Conservation (phyloP, 768 basidiomycete species). For the Dioszegia aurantiaca region DNA sequence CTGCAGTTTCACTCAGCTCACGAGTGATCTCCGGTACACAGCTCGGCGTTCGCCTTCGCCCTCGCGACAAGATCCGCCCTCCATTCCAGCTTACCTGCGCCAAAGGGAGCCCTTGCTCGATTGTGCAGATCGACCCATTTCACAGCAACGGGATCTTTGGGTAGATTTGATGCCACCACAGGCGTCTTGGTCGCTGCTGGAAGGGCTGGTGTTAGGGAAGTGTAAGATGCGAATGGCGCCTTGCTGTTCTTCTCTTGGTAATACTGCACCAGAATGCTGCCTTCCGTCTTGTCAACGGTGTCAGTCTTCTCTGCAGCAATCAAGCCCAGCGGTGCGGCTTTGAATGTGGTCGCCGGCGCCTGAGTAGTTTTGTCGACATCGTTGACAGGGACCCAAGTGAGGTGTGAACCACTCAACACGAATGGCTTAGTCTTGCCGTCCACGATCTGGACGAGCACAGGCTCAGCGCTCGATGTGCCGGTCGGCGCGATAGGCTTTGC, state of each 20-base stretch:
- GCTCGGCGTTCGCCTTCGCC: conserved; percentile 19
- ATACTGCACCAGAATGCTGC: conserved; percentile 5
- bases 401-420: not conserved
- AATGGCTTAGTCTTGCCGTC: not conserved
- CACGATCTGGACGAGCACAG: not conserved
- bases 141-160: not conserved
- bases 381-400: not conserved
- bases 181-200: not conserved
- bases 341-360: not conserved
- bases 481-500: not conserved
- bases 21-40: conserved; percentile 20
- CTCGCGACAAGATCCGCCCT: conserved; percentile 12
- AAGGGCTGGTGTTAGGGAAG: not conserved
- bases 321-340: not conserved
- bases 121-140: conserved; percentile 19
- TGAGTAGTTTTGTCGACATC: not conserved
- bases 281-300: not conserved
- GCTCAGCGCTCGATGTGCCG: not conserved
- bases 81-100: conserved; percentile 18
- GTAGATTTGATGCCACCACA: not conserved
- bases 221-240: not conserved
- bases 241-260: conserved; percentile 6
- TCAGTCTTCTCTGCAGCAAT: conserved; percentile 3
- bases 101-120: conserved; percentile 11
- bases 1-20: not conserved